A percentile compares a stretch with the other conserved stretches of the same genome.
These are phyloP conservation scores for Agrostemma githago DNA, from an alignment of 148 eudicot species.

Conservation along the genomic window DNA sequence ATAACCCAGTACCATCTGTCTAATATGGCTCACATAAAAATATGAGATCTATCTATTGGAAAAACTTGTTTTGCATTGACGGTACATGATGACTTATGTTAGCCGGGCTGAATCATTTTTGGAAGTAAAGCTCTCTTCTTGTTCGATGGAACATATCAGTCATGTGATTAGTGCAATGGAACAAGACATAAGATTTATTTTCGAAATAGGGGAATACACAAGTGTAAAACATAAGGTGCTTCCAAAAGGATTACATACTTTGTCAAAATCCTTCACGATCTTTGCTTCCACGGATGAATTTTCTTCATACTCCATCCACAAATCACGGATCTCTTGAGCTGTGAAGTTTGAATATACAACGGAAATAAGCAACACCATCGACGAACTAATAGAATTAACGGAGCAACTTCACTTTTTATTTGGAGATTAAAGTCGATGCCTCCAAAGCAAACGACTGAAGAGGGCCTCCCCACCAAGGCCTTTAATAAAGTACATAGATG, in stretches of 20 bases:
- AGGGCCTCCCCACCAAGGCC: not conserved
- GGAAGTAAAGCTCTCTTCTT: not conserved
- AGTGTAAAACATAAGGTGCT: not conserved
- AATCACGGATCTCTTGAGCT: constrained; percentile 78
- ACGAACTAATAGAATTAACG: not conserved
- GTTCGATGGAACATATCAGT: not conserved
- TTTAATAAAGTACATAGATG: constrained; percentile 6
- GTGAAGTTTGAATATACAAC: constrained; percentile 17
- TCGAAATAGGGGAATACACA: not conserved
- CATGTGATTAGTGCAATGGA: not conserved
- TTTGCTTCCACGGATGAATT: constrained; percentile 81
- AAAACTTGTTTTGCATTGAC: no score
- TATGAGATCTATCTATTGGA: not conserved
- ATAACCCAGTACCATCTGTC: not conserved
- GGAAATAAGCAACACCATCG: not conserved
- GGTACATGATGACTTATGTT: not conserved
- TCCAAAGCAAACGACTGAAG: not conserved
- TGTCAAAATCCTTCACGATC: constrained; percentile 91
- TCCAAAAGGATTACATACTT: constrained; percentile 33
- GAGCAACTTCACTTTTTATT: not conserved
- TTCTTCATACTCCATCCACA: constrained; percentile 97
- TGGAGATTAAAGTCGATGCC: not conserved
- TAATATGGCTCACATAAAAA: not conserved
- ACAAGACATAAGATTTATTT: not conserved
- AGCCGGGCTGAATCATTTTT: not conserved